These are phyloP conservation scores for Suhomyces sp. DNA, from an alignment of 805 yeast genomes.

Conservation along the genomic window DNA sequence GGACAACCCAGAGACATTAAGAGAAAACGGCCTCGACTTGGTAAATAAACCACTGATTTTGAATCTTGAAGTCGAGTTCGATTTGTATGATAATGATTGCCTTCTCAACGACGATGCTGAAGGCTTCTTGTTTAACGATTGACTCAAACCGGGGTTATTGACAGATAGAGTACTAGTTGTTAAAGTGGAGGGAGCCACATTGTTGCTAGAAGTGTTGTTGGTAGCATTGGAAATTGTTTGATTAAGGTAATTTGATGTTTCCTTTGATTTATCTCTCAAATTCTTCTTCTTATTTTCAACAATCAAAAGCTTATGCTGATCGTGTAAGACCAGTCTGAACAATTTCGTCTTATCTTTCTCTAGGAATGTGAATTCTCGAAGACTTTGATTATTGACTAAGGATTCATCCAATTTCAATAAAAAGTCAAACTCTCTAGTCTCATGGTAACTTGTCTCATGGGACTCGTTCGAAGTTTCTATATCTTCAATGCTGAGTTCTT, in stretches of 20 bases:
- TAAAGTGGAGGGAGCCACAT: background rate
- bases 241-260: too few relatives aligned
- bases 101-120: slow-evolving; percentile 32
- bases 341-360: slow-evolving; percentile 27
- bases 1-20: slow-evolving; percentile 40
- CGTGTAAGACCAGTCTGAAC: slow-evolving; percentile 30
- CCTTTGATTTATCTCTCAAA: slow-evolving; percentile 18
- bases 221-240: background rate
- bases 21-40: slow-evolving; percentile 61
- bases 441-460: slow-evolving; percentile 26
- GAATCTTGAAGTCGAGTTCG: slow-evolving; percentile 41
- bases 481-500: slow-evolving; percentile 41
- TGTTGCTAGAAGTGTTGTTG: background rate
- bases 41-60: slow-evolving; percentile 58
- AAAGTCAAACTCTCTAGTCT: slow-evolving; percentile 50
- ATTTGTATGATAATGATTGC: slow-evolving; percentile 41
- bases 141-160: too few relatives aligned
- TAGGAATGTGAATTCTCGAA: slow-evolving; percentile 34
- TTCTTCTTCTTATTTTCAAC: slow-evolving; percentile 34
- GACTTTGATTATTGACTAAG: slow-evolving; percentile 28
- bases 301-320: slow-evolving; percentile 32
- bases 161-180: slow-evolving; percentile 2
- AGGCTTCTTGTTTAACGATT: slow-evolving; percentile 26
- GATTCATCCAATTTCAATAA: slow-evolving; percentile 47
- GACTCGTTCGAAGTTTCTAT: slow-evolving; percentile 19